Evolutionary conservation across 2,329 filamentous ascomycete species (phyloP).

Genomic region (Cladobotryum mycophilum): DNA sequence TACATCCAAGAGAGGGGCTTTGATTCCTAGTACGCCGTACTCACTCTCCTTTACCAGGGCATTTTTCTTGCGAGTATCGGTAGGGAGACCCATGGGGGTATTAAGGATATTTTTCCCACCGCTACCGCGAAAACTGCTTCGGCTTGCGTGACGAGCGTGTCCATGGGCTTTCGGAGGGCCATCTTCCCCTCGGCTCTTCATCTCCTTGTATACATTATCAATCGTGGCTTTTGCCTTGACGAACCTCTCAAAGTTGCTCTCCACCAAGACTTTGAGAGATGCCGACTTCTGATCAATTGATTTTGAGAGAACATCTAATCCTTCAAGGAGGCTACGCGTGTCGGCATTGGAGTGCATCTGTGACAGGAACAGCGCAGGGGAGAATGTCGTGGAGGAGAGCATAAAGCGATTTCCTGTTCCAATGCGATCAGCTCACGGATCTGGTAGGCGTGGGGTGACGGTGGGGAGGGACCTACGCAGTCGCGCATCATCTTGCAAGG

Average conservation of each 20-base stretch:
- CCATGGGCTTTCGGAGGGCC: conserved; percentile 31
- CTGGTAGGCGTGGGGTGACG: neutral
- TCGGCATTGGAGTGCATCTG: conserved; percentile 84
- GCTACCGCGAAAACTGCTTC: conserved; percentile 52
- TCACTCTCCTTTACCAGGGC: conserved; percentile 88
- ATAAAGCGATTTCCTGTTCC: conserved; percentile 78
- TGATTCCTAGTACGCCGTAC: conserved; percentile 83
- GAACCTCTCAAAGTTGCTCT: conserved; percentile 97
- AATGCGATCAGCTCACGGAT: conserved; percentile 13
- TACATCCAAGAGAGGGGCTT: conserved; percentile 78
- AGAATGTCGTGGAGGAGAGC: conserved; percentile 92
- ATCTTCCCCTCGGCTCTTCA: conserved; percentile 68
- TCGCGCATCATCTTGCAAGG: conserved; percentile 75
- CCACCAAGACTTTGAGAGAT: conserved; percentile 90
- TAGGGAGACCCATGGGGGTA: conserved; percentile 32
- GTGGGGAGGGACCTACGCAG: conserved; percentile 51
- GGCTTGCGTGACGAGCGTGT: conserved; percentile 63
- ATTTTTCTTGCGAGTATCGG: conserved; percentile 71
- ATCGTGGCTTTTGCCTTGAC: conserved; percentile 96
- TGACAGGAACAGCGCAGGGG: conserved; percentile 82
- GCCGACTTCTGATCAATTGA: conserved; percentile 98
- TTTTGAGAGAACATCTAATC: conserved; percentile 76
- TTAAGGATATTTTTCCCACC: conserved; percentile 31
- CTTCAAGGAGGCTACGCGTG: conserved; percentile 71
- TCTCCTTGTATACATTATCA: conserved; percentile 97